These are phyloP conservation scores for Vitis rupestris DNA, from an alignment of 164 flowering plant genomes.

Conservation along the genomic window DNA sequence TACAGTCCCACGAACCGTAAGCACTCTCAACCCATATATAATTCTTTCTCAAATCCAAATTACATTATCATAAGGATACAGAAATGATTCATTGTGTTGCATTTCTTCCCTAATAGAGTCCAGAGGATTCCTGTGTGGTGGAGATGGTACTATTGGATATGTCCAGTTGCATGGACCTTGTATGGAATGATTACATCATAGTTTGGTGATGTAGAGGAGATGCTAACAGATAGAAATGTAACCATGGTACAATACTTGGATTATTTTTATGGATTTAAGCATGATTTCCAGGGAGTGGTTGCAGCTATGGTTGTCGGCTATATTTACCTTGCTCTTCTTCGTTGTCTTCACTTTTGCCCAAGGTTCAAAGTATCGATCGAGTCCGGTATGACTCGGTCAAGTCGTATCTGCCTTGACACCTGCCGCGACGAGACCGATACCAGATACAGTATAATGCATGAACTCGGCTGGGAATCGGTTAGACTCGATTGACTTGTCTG, in stretches of 20 bases:
- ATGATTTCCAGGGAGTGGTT: conserved; percentile 32
- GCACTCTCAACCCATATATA: conserved; percentile 2
- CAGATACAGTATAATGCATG: too few relatives aligned
- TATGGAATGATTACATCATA: conserved; percentile 40
- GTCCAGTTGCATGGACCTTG: conserved; percentile 43
- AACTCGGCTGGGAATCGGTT: too few relatives aligned
- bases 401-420: too few relatives aligned
- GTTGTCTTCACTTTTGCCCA: too few relatives aligned
- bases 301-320: conserved; percentile 22
- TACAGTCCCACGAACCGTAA: conserved; percentile 24
- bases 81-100: not conserved
- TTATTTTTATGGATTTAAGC: conserved; percentile 21
- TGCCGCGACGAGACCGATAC: too few relatives aligned
- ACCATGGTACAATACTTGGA: not conserved
- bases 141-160: conserved; percentile 44
- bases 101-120: not conserved
- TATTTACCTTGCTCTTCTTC: too few relatives aligned
- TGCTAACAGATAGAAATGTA: conserved; percentile 6
- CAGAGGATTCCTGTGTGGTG: conserved; percentile 44
- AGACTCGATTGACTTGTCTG: too few relatives aligned
- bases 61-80: not conserved
- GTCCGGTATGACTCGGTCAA: too few relatives aligned
- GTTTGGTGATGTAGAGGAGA: conserved; percentile 27
- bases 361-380: too few relatives aligned
- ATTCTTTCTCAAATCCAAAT: too few relatives aligned